These are phyloP conservation scores for Apocynum venetum DNA, from an alignment of 257 asterid genomes.

Conservation along the genomic window DNA sequence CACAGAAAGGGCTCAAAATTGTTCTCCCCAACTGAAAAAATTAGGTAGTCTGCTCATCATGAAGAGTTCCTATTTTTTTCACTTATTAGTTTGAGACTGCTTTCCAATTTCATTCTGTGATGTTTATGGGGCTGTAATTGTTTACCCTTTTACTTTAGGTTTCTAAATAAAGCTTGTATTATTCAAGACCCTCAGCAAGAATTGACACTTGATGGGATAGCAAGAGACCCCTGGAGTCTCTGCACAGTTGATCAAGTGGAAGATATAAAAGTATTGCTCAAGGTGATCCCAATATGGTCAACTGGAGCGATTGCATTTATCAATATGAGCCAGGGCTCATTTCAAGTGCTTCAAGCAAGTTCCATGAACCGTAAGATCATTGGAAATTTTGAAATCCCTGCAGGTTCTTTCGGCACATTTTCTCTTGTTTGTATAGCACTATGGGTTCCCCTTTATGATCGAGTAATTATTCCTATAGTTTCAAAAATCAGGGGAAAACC, in stretches of 20 bases:
- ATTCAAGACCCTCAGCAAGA: slow-evolving; percentile 23
- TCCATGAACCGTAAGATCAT: slow-evolving; percentile 52
- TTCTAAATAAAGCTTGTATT: slow-evolving; percentile 68
- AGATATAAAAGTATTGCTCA: slow-evolving; percentile 56
- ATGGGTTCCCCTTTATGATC: slow-evolving; percentile 57
- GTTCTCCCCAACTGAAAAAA: background rate
- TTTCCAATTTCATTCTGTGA: too few species aligned
- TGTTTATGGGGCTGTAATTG: too few species aligned
- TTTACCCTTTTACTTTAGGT: slow-evolving; percentile 32
- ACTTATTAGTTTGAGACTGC: too few species aligned
- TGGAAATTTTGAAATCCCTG: slow-evolving; percentile 56
- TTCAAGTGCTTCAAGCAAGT: slow-evolving; percentile 60
- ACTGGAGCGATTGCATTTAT: slow-evolving; percentile 56
- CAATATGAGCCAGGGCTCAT: slow-evolving; percentile 44
- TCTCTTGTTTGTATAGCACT: slow-evolving; percentile 33
- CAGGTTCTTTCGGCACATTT: slow-evolving; percentile 58
- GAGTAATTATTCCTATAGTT: slow-evolving; percentile 48
- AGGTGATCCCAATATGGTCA: slow-evolving; percentile 66
- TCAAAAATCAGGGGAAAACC: slow-evolving; percentile 42
- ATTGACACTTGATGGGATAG: slow-evolving; percentile 32
- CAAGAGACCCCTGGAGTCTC: slow-evolving; percentile 48
- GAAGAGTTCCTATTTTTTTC: too few species aligned
- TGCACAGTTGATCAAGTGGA: slow-evolving; percentile 79
- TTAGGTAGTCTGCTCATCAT: background rate
- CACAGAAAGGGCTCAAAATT: slow-evolving; percentile 31